Base-by-base conservation (phyloP, 176 grass and related monocot genomes). In the Urochloa ruziziensis region DNA sequence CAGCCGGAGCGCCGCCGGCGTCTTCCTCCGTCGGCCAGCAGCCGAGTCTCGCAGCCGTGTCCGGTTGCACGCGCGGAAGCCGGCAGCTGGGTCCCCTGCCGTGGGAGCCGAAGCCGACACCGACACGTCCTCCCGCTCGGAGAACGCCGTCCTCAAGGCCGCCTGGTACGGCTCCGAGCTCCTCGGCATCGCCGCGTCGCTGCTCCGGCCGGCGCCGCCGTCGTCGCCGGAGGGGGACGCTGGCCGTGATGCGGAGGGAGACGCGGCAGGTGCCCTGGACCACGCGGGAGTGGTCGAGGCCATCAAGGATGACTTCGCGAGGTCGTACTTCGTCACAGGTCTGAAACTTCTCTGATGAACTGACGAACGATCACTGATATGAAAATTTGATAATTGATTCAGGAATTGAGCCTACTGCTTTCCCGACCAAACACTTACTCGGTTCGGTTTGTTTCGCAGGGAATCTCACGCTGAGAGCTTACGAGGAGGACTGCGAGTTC, bases 301-400 rank as follows among this genome's bases (percentile, higher is more conserved):
- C 80, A 87, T 95, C 80, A 98, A 98, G 63, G 87, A 88, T 10
- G 96, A 95, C 65, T 98, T 95, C 79, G 86, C 79, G 28, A 85
- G 93, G 12, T 98, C 91, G 0, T 98, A 98, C 80, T 98, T 98
- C 80, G 96, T 98, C 48, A 98, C 96, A 89, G 96, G 91, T 98
- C 44, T 16, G 53, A 19, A 40, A 18, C 37, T 44, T 72, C 46
- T 62, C 40, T 4, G 3, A 10, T 19, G 28, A 30, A 14, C 70
- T 39, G 44, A 37, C 16, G 21, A 62, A 34, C 6, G 6, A 14
- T 37, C 43, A 24, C 43, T 16, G 17, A 18, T 13, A 14, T 7
- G 14, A 40, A n/a, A n/a, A n/a, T n/a, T n/a, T n/a, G n/a, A n/a
- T n/a, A n/a, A n/a, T n/a, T n/a, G n/a, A n/a, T n/a, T n/a, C n/a